Percentiles rank a stretch among this genome's conserved stretches.
Conservation (phyloP, 2,329 filamentous ascomycete species). For the Zelopaecilomyces penicillatus region DNA sequence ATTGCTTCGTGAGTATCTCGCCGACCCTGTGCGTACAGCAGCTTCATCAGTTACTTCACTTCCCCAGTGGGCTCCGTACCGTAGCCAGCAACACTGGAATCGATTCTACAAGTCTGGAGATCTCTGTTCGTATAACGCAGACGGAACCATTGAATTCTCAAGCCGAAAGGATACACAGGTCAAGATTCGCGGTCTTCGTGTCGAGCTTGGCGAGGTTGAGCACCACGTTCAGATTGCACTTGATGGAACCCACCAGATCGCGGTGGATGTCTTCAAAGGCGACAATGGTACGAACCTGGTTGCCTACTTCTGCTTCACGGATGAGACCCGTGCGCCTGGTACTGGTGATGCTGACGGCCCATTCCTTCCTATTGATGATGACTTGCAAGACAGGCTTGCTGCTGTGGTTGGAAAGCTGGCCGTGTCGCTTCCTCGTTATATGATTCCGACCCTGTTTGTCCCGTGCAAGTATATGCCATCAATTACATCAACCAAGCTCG, state of each 20-base stretch:
- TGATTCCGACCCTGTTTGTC: constrained; percentile 7
- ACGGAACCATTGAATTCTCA: constrained; percentile 3
- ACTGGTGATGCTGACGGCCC: background rate
- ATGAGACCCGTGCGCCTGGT: background rate
- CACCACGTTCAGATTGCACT: constrained; percentile 4
- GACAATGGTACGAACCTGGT: constrained; percentile 3
- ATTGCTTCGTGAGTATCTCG: constrained; percentile 3
- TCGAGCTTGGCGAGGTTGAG: constrained; percentile 6
- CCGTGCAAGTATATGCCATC: constrained; percentile 4
- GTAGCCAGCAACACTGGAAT: background rate
- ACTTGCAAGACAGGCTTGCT: constrained; percentile 7
- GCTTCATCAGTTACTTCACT: background rate
- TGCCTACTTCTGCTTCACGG: constrained; percentile 3
- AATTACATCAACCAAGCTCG: constrained; percentile 3
- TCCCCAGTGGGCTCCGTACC: constrained; percentile 1
- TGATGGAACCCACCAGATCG: constrained; percentile 1
- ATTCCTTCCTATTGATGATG: constrained; percentile 7
- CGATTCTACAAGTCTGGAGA: constrained; percentile 5
- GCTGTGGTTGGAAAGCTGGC: constrained; percentile 1
- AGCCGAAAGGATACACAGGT: constrained; percentile 6
- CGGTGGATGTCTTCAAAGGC: background rate
- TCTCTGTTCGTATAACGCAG: constrained; percentile 2
- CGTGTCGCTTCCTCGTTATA: constrained; percentile 4
- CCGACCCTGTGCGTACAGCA: background rate
- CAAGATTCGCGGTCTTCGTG: constrained; percentile 6